These are phyloP conservation scores for Mucor mucedo DNA, from an alignment of 371 early-diverging fungal species.

Conservation along the genomic window DNA sequence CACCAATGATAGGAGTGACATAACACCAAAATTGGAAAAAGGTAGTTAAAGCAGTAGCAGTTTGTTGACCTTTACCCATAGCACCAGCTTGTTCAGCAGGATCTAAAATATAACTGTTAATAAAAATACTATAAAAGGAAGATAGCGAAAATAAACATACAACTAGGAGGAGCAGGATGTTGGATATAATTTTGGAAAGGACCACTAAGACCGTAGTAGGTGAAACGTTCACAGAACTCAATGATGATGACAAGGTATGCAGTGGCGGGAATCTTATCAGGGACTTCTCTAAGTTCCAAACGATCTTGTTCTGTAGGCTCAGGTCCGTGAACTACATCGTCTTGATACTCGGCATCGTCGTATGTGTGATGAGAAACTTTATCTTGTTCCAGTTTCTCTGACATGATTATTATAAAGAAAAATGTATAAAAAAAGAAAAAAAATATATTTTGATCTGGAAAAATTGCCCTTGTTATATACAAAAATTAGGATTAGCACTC, in stretches of 20 bases:
- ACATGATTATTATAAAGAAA: constrained; percentile 3
- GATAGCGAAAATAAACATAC: constrained; percentile 27
- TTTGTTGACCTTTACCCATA: constrained; percentile 53
- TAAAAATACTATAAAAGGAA: no score
- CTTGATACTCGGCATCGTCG: constrained; percentile 15
- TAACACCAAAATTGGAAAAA: constrained; percentile 86
- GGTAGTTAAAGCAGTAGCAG: constrained; percentile 72
- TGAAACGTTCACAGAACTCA: constrained; percentile 72
- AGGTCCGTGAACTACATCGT: constrained; percentile 27
- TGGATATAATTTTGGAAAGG: constrained; percentile 73
- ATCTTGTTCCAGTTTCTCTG: constrained; percentile 26
- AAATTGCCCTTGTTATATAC: neutral
- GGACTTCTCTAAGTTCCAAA: constrained; percentile 40
- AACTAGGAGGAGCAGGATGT: constrained; percentile 40
- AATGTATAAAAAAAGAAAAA: constrained; percentile 10
- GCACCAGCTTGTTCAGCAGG: constrained; percentile 56
- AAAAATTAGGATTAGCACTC: neutral
- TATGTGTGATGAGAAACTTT: constrained; percentile 5
- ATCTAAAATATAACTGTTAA: constrained; percentile 22
- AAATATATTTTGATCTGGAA: constrained; percentile 5
- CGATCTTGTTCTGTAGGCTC: constrained; percentile 54
- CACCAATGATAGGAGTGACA: constrained; percentile 80
- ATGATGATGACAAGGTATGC: constrained; percentile 53
- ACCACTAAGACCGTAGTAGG: constrained; percentile 77
- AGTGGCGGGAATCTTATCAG: constrained; percentile 44